Evolutionary conservation across 495 filamentous ascomycete genomes (phyloP).

Genomic region (Eremomyces bilateralis): DNA sequence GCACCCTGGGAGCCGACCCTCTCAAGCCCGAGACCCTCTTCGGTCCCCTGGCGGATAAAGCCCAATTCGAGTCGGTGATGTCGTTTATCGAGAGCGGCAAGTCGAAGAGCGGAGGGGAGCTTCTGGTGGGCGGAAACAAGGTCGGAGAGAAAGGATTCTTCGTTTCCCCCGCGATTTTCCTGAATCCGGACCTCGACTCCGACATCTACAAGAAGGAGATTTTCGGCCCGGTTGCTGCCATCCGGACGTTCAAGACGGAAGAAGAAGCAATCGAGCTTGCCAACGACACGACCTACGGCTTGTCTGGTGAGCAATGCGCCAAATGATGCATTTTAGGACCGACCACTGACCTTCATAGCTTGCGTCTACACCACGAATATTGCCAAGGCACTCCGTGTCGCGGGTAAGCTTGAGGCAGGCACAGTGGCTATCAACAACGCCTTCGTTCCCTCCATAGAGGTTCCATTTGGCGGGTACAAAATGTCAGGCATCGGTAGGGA

Average conservation of each 20-base stretch:
- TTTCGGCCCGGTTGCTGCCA: slow-evolving; percentile 14
- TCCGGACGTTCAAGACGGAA: slow-evolving; percentile 17
- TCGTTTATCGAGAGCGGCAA: slow-evolving; percentile 4
- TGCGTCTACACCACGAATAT: slow-evolving; percentile 7
- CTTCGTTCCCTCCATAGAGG: slow-evolving; percentile 5
- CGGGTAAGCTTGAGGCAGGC: slow-evolving; percentile 9
- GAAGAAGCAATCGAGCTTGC: slow-evolving; percentile 13
- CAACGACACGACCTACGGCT: slow-evolving; percentile 15
- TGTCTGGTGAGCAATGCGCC: too few relatives aligned
- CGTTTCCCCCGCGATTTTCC: slow-evolving; percentile 15
- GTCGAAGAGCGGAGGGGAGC: slow-evolving; percentile 1
- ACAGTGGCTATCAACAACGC: slow-evolving; percentile 8
- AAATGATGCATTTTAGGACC: too few relatives aligned
- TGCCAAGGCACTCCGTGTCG: slow-evolving; percentile 6
- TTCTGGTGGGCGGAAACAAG: background rate
- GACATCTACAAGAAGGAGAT: slow-evolving; percentile 13
- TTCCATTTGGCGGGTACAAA: slow-evolving; percentile 12
- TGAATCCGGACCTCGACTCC: slow-evolving; percentile 4
- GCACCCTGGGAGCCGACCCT: background rate
- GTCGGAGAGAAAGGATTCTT: slow-evolving; percentile 9
- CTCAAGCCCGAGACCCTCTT: background rate
- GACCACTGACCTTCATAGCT: too few relatives aligned
- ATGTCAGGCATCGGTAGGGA: slow-evolving; percentile 11
- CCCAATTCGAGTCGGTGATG: background rate
- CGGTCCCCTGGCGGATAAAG: background rate